A percentile compares a stretch with the other conserved stretches of the same genome.
These are phyloP conservation scores for Podaxis sp. DNA, from an alignment of 768 basidiomycete genomes.

Conservation along the genomic window DNA sequence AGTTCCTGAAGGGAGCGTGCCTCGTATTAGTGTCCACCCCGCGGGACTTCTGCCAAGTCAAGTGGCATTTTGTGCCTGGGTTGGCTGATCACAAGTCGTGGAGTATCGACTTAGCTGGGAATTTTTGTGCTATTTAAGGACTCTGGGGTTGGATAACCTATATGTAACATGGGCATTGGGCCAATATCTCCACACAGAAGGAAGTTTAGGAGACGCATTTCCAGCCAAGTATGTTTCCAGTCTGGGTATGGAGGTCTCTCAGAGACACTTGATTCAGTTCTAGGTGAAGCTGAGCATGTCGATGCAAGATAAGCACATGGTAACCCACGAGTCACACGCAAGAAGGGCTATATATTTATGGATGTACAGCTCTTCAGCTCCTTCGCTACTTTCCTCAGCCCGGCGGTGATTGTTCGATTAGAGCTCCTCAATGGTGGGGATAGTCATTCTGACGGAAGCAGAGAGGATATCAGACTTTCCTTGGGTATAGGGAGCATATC, in stretches of 20 bases:
- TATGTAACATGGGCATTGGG: too few species aligned
- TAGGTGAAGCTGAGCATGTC: too few species aligned
- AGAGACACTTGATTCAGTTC: too few species aligned
- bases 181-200: too few species aligned
- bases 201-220: too few species aligned
- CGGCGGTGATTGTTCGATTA: slow-evolving; percentile 3
- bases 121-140: too few species aligned
- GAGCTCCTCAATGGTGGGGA: slow-evolving; percentile 7
- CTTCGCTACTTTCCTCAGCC: neutral
- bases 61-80: neutral
- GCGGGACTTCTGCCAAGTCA: neutral
- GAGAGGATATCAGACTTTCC: slow-evolving; percentile 31
- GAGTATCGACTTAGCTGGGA: too few species aligned
- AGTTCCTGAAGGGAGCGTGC: neutral
- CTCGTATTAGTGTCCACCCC: neutral
- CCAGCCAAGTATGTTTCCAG: too few species aligned
- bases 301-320: neutral
- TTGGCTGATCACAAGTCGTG: neutral
- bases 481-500: slow-evolving; percentile 55
- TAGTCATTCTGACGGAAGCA: neutral
- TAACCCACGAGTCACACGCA: neutral
- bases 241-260: too few species aligned
- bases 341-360: neutral
- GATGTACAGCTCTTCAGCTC: neutral
- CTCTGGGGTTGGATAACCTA: too few species aligned